Conservation (phyloP, 495 filamentous ascomycete species). For the Penicillium silybi region DNA sequence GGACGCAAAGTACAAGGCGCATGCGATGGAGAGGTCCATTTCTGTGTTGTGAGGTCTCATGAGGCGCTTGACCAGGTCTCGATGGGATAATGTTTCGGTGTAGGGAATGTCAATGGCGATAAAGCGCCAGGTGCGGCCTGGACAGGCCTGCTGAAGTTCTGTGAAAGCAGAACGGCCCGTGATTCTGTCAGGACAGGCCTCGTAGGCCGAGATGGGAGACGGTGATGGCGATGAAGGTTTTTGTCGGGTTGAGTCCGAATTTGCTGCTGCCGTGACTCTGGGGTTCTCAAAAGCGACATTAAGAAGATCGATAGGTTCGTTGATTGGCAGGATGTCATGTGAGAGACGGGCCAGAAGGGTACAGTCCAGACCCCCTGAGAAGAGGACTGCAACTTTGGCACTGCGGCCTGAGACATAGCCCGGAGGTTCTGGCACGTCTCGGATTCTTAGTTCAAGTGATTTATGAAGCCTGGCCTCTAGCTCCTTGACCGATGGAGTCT, state of each 20-base stretch:
- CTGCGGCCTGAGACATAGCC: conserved; percentile 24
- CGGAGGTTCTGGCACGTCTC: conserved; percentile 60
- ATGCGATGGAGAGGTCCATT: conserved; percentile 97
- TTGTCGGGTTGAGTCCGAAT: conserved; percentile 9
- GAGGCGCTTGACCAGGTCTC: conserved; percentile 63
- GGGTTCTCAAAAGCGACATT: conserved; percentile 98
- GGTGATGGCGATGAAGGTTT: conserved; percentile 1
- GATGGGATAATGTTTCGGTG: conserved; percentile 65
- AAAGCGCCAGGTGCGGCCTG: conserved; percentile 73
- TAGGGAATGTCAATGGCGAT: conserved; percentile 82
- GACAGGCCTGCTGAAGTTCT: conserved; percentile 71
- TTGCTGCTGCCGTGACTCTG: conserved; percentile 55
- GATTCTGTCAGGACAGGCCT: conserved; percentile 82
- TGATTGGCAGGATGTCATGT: conserved; percentile 69
- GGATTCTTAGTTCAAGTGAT: conserved; percentile 62
- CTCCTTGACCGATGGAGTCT: conserved; percentile 51
- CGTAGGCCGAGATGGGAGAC: conserved; percentile 52
- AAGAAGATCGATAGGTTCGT: conserved; percentile 75
- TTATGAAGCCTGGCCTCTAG: conserved; percentile 57
- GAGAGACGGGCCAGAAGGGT: conserved; percentile 77
- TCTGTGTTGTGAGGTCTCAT: conserved; percentile 94
- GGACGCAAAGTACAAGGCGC: conserved; percentile 89
- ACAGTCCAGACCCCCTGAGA: conserved; percentile 93
- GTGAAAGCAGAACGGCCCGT: conserved; percentile 73
- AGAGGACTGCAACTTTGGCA: conserved; percentile 72